Evolutionary conservation across 1,284 basidiomycete genomes (phyloP).

Genomic region (Ustilago esculenta): DNA sequence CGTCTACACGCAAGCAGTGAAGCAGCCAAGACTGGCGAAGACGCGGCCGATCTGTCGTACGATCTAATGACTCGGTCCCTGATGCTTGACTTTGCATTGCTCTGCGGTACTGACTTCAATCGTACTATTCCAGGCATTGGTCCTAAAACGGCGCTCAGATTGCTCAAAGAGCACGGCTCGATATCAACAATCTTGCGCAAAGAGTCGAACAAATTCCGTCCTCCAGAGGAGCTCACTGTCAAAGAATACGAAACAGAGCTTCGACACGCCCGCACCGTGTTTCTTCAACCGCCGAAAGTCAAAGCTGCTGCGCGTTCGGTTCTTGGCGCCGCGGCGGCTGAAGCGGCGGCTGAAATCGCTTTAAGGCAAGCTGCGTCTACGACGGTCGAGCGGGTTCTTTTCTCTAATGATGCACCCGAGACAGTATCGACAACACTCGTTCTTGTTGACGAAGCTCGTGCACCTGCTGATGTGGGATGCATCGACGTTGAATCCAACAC

Average conservation of each 20-base stretch:
- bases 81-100: conserved; percentile 63
- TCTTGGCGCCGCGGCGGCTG: conserved; percentile 9
- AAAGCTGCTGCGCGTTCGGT: conserved; percentile 30
- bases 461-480: not conserved
- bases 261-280: conserved; percentile 51
- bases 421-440: not conserved
- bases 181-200: conserved; percentile 44
- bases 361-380: not conserved
- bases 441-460: not conserved
- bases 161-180: conserved; percentile 52
- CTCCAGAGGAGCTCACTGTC: conserved; percentile 50
- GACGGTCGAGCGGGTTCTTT: conserved; percentile 11
- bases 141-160: conserved; percentile 39
- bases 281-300: conserved; percentile 53
- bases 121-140: conserved; percentile 61
- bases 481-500: conserved; percentile 1
- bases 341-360: conserved; percentile 3
- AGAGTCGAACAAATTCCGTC: conserved; percentile 35
- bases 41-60: conserved; percentile 3
- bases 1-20: not conserved
- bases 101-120: conserved; percentile 66
- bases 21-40: not conserved
- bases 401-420: not conserved
- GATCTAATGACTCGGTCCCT: conserved; percentile 28
- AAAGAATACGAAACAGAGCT: conserved; percentile 58